phyloP scores from a whole-genome alignment of 75 land plant genomes.

The Ceratopteris richardii region DNA sequence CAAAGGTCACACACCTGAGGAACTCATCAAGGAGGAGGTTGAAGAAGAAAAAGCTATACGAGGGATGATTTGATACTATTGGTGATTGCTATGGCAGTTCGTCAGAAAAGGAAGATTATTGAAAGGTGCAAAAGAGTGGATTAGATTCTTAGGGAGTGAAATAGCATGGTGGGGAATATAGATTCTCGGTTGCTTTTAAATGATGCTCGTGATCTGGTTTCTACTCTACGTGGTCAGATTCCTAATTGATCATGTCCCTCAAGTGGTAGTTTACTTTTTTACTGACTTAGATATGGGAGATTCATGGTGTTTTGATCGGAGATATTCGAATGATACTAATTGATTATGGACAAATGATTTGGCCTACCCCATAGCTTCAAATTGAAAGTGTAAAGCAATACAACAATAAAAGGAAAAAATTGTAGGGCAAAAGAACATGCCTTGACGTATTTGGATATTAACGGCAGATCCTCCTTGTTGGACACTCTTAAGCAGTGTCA shows the following conservation, averaged over 20 bases:
- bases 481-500: too few relatives aligned
- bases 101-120: constrained; percentile 68
- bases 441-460: too few relatives aligned
- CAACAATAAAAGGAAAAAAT: too few relatives aligned
- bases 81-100: constrained; percentile 79
- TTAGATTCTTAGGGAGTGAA: constrained; percentile 87
- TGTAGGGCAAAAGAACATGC: too few relatives aligned
- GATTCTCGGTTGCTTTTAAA: constrained; percentile 86
- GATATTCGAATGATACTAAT: too few relatives aligned
- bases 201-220: constrained; percentile 79
- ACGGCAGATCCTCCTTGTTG: too few relatives aligned
- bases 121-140: constrained; percentile 83
- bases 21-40: constrained; percentile 40
- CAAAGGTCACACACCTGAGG: constrained; percentile 58
- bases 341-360: too few relatives aligned
- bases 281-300: too few relatives aligned
- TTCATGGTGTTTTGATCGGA: too few relatives aligned
- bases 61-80: constrained; percentile 66
- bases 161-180: constrained; percentile 86
- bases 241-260: background rate
- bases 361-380: too few relatives aligned
- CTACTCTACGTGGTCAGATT: constrained; percentile 32
- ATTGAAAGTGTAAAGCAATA: too few relatives aligned
- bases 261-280: too few relatives aligned
- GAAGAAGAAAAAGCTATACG: constrained; percentile 41